Percentiles rank a stretch among this genome's conserved stretches.
These are phyloP conservation scores for Fusarium bulbicola DNA, from an alignment of 2,329 filamentous ascomycete species.

Conservation along the genomic window DNA sequence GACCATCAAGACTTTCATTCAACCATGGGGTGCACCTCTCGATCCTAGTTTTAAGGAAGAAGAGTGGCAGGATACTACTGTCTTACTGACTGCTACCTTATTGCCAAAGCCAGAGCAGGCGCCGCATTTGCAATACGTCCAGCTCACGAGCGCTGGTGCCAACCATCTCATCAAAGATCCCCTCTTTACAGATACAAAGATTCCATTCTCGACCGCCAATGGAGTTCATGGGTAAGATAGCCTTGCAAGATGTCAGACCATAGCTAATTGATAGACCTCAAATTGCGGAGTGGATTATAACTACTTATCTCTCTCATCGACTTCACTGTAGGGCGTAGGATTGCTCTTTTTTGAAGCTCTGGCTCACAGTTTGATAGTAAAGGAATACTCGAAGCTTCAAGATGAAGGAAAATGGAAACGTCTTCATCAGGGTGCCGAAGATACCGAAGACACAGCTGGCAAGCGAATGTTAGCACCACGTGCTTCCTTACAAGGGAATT, in stretches of 20 bases:
- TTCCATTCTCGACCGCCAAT: conserved; percentile 64
- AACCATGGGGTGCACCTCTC: conserved; percentile 43
- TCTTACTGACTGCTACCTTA: conserved; percentile 55
- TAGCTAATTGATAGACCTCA: conserved; percentile 54
- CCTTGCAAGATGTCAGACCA: not conserved
- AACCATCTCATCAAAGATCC: conserved; percentile 58
- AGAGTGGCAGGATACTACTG: conserved; percentile 59
- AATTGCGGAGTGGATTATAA: conserved; percentile 66
- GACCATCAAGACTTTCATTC: conserved; percentile 47
- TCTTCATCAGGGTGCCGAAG: conserved; percentile 24
- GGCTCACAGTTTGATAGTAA: conserved; percentile 46
- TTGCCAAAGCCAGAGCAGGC: conserved; percentile 55
- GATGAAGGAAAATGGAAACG: conserved; percentile 55
- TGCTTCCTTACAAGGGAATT: too few species aligned
- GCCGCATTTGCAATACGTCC: conserved; percentile 61
- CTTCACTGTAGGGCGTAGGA: conserved; percentile 52
- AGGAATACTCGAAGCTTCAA: conserved; percentile 56
- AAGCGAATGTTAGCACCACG: conserved; percentile 55
- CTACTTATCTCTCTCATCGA: conserved; percentile 60
- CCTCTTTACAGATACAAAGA: conserved; percentile 59
- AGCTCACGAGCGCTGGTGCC: conserved; percentile 63
- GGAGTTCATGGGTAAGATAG: conserved; percentile 63
- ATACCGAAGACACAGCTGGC: conserved; percentile 55
- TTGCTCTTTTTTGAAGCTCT: not conserved
- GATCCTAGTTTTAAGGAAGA: conserved; percentile 42